phyloP scores from a whole-genome alignment of 2,329 filamentous ascomycete species.

The Acephala macrosclerotiorum region DNA sequence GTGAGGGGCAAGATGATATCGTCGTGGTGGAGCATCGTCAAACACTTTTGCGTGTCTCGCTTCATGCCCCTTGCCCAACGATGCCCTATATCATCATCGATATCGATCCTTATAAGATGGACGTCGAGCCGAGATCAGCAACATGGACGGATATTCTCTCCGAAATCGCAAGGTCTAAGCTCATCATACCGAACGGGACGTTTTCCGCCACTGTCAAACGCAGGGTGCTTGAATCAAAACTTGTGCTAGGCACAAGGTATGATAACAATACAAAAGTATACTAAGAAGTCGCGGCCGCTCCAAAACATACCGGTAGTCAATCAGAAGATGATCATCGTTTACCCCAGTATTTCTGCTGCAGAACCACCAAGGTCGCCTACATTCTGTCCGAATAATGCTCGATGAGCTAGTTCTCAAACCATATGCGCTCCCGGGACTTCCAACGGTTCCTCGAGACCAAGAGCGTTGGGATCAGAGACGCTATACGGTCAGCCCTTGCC shows the following conservation, averaged over 20 bases:
- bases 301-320: background rate
- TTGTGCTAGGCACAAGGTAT: background rate
- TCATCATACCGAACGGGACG: background rate
- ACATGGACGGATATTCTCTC: background rate
- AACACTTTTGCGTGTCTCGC: constrained; percentile 4
- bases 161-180: background rate
- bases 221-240: constrained; percentile 3
- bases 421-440: no score
- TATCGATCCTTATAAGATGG: background rate
- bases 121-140: constrained; percentile 6
- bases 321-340: background rate
- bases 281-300: background rate
- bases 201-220: constrained; percentile 3
- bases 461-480: no score
- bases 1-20: constrained; percentile 3
- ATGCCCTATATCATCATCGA: background rate
- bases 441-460: no score
- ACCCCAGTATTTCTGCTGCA: background rate
- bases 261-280: background rate
- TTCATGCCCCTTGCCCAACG: background rate
- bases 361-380: background rate
- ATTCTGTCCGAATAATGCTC: background rate
- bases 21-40: background rate
- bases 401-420: background rate
- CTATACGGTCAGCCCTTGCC: background rate